Conservation (phyloP, 2,329 filamentous ascomycete species). For the Aspergillus sojae region DNA sequence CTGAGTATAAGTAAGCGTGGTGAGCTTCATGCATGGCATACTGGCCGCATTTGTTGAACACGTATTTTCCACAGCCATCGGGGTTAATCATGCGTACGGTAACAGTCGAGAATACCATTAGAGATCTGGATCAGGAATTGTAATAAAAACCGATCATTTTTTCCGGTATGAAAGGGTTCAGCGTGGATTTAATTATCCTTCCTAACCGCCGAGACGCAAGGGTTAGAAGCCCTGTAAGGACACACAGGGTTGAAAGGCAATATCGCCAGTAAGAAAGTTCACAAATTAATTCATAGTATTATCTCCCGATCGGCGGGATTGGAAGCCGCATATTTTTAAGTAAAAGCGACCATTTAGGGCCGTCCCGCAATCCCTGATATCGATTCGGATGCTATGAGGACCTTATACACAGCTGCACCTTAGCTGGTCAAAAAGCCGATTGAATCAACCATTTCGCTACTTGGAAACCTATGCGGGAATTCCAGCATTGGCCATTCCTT, state of each 20-base stretch:
- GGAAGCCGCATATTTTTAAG: not conserved
- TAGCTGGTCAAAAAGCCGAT: not conserved
- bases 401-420: not conserved
- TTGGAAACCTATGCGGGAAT: not conserved
- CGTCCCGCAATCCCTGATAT: not conserved
- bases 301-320: not conserved
- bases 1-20: not conserved
- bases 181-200: too few species aligned
- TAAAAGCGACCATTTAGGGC: not conserved
- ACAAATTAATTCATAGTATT: not conserved
- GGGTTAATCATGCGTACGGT: not conserved
- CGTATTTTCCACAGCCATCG: not conserved
- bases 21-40: not conserved
- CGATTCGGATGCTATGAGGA: not conserved
- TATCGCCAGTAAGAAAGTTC: not conserved
- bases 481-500: not conserved
- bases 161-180: not conserved
- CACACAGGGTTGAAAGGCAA: not conserved
- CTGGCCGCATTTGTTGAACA: not conserved
- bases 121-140: not conserved
- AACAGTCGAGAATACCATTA: not conserved
- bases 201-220: not conserved
- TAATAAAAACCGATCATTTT: not conserved
- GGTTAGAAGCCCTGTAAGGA: not conserved
- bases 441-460: not conserved